A percentile compares a stretch with the other conserved stretches of the same genome.
Conservation (phyloP, 1,139 yeast species). For the Kodamaea arcana region DNA sequence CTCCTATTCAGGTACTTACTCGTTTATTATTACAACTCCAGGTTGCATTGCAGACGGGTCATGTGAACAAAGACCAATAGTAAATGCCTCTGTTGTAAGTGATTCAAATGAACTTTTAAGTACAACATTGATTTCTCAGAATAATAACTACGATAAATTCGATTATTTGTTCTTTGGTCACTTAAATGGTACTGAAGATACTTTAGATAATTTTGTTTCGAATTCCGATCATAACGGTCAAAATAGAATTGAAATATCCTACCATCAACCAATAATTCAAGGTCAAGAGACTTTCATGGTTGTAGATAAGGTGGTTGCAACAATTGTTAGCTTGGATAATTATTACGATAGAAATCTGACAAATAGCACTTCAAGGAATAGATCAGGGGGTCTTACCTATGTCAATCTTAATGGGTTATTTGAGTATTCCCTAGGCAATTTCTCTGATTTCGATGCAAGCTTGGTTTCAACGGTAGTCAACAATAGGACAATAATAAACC, state of each 20-base stretch:
- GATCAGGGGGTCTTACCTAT: slow-evolving; percentile 20
- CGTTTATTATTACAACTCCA: slow-evolving; percentile 74
- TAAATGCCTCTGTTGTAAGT: slow-evolving; percentile 65
- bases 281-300: slow-evolving; percentile 50
- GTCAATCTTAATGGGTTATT: slow-evolving; percentile 64
- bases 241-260: slow-evolving; percentile 50
- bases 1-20: slow-evolving; percentile 69
- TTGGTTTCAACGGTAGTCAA: slow-evolving; percentile 25
- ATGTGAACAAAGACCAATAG: slow-evolving; percentile 69
- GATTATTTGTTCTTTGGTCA: slow-evolving; percentile 75
- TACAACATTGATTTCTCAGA: slow-evolving; percentile 61
- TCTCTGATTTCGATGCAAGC: slow-evolving; percentile 42
- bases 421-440: slow-evolving; percentile 74
- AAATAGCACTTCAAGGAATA: slow-evolving; percentile 19
- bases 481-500: slow-evolving; percentile 26
- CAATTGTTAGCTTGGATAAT: slow-evolving; percentile 49
- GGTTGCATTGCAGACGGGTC: slow-evolving; percentile 74
- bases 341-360: slow-evolving; percentile 28
- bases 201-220: slow-evolving; percentile 2
- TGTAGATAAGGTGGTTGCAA: slow-evolving; percentile 65
- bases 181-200: slow-evolving; percentile 42
- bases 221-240: slow-evolving; percentile 25
- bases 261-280: slow-evolving; percentile 28
- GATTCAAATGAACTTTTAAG: slow-evolving; percentile 43
- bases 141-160: slow-evolving; percentile 74